Evolutionary conservation across 2,329 filamentous ascomycete species (phyloP).

Genomic region (Pseudogymnoascus sp.): DNA sequence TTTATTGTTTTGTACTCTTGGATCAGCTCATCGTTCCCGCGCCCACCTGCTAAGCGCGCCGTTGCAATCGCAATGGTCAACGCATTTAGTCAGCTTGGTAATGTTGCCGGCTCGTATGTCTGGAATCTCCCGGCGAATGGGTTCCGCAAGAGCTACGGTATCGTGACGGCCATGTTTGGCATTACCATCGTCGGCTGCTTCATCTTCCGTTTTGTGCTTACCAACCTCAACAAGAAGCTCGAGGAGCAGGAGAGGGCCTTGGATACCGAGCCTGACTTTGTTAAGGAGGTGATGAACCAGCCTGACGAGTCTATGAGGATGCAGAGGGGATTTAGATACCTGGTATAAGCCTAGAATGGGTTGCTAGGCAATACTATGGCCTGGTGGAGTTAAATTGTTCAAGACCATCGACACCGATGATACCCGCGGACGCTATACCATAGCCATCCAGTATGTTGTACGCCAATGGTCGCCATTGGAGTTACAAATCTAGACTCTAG

Average conservation of each 20-base stretch:
- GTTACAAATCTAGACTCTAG: background rate
- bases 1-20: constrained; percentile 55
- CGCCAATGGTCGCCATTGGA: background rate
- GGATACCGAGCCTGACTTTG: constrained; percentile 35
- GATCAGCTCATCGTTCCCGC: constrained; percentile 37
- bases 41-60: constrained; percentile 21
- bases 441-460: background rate
- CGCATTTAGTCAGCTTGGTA: constrained; percentile 40
- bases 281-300: constrained; percentile 38
- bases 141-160: constrained; percentile 58
- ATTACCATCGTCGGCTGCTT: constrained; percentile 49
- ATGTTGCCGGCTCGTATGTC: constrained; percentile 57
- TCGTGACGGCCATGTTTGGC: constrained; percentile 60
- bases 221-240: constrained; percentile 42
- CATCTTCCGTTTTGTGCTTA: constrained; percentile 42
- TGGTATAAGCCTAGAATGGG: constrained; percentile 31
- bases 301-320: constrained; percentile 41
- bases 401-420: background rate
- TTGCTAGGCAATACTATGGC: background rate
- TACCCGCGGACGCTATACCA: background rate
- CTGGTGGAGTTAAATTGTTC: constrained; percentile 1
- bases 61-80: constrained; percentile 21
- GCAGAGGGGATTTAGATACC: constrained; percentile 44
- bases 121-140: constrained; percentile 55
- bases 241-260: constrained; percentile 37